Conservation (phyloP, 2,329 filamentous ascomycete genomes). For the Polytolypa hystricis region DNA sequence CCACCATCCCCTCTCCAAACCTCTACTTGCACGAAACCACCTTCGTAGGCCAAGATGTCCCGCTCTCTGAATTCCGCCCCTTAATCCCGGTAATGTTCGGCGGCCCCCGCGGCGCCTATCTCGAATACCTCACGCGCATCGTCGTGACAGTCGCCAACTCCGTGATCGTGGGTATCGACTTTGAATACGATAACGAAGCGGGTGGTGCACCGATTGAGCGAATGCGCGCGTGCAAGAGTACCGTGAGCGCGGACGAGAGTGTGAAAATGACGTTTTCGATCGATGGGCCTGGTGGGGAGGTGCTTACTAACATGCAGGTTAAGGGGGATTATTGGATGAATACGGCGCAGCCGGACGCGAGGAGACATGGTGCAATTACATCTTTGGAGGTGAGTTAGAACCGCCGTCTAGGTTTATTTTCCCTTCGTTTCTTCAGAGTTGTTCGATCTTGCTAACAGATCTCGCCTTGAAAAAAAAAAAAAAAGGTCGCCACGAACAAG, state of each 20-base stretch:
- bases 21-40: slow-evolving; percentile 9
- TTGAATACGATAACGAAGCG: slow-evolving; percentile 9
- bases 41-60: slow-evolving; percentile 7
- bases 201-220: slow-evolving; percentile 6
- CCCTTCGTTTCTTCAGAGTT: neutral
- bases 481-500: slow-evolving; percentile 13
- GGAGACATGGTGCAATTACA: slow-evolving; percentile 4
- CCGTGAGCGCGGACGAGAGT: slow-evolving; percentile 4
- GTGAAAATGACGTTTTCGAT: slow-evolving; percentile 12
- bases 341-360: neutral
- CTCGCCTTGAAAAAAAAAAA: neutral
- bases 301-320: slow-evolving; percentile 10
- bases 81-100: slow-evolving; percentile 15
- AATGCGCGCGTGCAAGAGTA: slow-evolving; percentile 8
- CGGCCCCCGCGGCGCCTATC: slow-evolving; percentile 10
- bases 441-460: neutral
- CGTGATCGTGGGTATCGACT: slow-evolving; percentile 12
- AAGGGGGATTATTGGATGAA: slow-evolving; percentile 7
- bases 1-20: slow-evolving; percentile 9
- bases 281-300: slow-evolving; percentile 14
- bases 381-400: slow-evolving; percentile 3
- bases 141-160: slow-evolving; percentile 10
- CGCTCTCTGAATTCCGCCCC: slow-evolving; percentile 10
- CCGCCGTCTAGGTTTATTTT: neutral
- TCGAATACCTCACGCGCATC: slow-evolving; percentile 14